A percentile compares a stretch with the other conserved stretches of the same genome.
These are phyloP conservation scores for Eleusine indica DNA, from an alignment of 176 grass and related monocot genomes.

Conservation along the genomic window DNA sequence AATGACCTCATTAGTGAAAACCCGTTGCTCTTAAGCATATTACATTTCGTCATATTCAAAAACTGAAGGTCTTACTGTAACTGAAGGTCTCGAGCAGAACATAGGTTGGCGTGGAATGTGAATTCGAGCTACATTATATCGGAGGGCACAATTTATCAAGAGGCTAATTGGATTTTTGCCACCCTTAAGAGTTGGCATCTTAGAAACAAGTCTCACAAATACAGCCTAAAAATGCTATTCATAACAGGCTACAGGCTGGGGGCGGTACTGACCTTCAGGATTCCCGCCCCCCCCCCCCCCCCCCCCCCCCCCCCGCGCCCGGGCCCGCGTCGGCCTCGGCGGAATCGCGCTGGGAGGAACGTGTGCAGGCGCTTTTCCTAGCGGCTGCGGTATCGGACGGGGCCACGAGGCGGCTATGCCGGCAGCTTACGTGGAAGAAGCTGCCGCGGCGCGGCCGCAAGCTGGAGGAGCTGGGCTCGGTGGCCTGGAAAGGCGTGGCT, in stretches of 20 bases:
- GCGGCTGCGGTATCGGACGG: not conserved
- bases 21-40: too few species aligned
- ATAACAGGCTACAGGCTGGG: too few species aligned
- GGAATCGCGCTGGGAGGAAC: constrained; percentile 20
- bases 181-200: too few species aligned
- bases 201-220: too few species aligned
- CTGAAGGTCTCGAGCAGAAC: too few species aligned
- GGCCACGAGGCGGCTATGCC: not conserved
- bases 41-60: too few species aligned
- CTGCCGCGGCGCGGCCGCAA: not conserved
- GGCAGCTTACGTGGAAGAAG: constrained; percentile 10
- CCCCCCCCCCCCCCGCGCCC: not conserved
- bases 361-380: not conserved
- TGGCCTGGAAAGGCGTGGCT: not conserved
- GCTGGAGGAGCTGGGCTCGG: not conserved
- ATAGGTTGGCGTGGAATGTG: too few species aligned
- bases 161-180: too few species aligned
- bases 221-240: too few species aligned
- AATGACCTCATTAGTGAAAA: not conserved
- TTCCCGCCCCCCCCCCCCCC: too few species aligned
- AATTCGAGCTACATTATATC: too few species aligned
- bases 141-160: not conserved
- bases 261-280: constrained; percentile 14
- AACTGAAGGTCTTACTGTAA: too few species aligned
- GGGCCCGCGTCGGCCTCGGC: not conserved